phyloP scores from a whole-genome alignment of 1,139 yeast species.

The Schizosaccharomyces versatilis region DNA sequence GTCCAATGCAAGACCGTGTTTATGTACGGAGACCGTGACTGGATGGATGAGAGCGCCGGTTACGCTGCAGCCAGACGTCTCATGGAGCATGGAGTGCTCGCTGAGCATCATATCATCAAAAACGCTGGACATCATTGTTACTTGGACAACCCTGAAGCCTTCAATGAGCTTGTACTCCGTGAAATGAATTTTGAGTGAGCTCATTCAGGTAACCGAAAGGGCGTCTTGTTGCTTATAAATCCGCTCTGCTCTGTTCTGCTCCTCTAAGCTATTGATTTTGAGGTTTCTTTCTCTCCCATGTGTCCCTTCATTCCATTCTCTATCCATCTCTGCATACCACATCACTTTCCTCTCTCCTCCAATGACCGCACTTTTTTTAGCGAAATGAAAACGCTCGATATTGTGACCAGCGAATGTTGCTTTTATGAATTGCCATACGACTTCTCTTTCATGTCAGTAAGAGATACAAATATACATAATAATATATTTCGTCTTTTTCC shows the following conservation, averaged over 20 bases:
- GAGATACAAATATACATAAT: too few species aligned
- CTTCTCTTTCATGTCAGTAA: too few species aligned
- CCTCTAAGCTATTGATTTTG: not conserved
- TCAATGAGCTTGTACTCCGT: slow-evolving; percentile 28
- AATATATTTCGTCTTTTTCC: too few species aligned
- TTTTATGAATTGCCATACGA: too few species aligned
- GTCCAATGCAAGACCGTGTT: slow-evolving; percentile 30
- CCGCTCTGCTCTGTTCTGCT: not conserved
- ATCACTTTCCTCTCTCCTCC: not conserved
- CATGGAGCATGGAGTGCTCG: slow-evolving; percentile 16
- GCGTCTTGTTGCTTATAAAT: not conserved
- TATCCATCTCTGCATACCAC: not conserved
- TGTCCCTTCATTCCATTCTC: not conserved
- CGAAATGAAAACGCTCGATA: not conserved
- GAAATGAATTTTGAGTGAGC: not conserved
- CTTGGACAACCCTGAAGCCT: slow-evolving; percentile 46
- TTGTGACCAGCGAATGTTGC: too few species aligned
- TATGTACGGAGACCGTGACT: slow-evolving; percentile 64
- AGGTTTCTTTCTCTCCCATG: not conserved
- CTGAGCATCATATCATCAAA: slow-evolving; percentile 26
- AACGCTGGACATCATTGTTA: slow-evolving; percentile 63
- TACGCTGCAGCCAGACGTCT: slow-evolving; percentile 26
- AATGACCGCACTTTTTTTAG: not conserved
- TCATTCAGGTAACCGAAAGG: too few species aligned
- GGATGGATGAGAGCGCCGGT: slow-evolving; percentile 71